phyloP scores from a whole-genome alignment of 2,329 filamentous ascomycete genomes.

The Xylariaceae sp. region DNA sequence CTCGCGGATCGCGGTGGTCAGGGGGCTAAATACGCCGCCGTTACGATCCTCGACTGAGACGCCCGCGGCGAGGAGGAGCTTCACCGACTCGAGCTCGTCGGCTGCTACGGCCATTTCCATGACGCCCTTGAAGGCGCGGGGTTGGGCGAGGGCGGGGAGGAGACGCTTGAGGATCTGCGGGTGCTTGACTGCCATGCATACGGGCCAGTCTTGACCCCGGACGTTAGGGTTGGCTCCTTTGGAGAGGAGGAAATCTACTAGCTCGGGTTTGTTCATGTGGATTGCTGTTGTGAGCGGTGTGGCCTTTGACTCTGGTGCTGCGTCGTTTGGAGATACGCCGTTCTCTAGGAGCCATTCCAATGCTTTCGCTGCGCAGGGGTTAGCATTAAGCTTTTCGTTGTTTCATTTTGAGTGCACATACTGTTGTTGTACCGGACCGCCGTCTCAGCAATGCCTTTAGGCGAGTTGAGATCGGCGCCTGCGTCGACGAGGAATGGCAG shows the following conservation, averaged over 20 bases:
- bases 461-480: conserved; percentile 56
- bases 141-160: conserved; percentile 54
- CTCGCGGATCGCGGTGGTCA: conserved; percentile 67
- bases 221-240: conserved; percentile 57
- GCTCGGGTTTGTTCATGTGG: conserved; percentile 54
- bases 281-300: conserved; percentile 67
- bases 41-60: conserved; percentile 70
- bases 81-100: conserved; percentile 65
- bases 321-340: conserved; percentile 59
- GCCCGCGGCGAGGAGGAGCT: conserved; percentile 61
- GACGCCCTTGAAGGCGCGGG: conserved; percentile 62
- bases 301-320: conserved; percentile 50
- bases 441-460: conserved; percentile 64
- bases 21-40: conserved; percentile 67
- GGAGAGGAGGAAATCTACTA: conserved; percentile 41
- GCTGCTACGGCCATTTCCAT: conserved; percentile 67
- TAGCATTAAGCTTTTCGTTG: conserved; percentile 4
- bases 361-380: conserved; percentile 41
- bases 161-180: conserved; percentile 59
- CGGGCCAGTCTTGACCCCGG: conserved; percentile 67
- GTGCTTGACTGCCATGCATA: conserved; percentile 65
- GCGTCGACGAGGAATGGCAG: conserved; percentile 58
- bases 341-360: conserved; percentile 60
- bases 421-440: conserved; percentile 61
- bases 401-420: conserved; percentile 5